Conservation (phyloP, 306 rosid species). For the Citrullus mucosospermus region DNA sequence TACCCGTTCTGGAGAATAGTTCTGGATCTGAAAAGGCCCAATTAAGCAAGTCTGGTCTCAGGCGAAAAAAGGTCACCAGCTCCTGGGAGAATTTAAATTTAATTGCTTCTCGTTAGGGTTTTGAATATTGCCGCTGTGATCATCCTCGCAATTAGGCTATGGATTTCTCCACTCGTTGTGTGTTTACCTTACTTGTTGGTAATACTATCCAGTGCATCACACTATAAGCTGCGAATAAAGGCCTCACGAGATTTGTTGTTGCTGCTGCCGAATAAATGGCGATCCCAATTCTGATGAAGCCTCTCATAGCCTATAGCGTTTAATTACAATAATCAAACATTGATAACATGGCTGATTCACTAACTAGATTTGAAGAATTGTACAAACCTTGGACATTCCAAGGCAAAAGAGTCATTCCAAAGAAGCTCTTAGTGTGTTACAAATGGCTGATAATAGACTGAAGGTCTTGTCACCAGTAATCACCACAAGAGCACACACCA, state of each 20-base stretch:
- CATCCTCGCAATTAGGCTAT: not conserved
- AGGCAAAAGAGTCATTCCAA: too few species aligned
- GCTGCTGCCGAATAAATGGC: too few species aligned
- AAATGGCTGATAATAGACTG: not conserved
- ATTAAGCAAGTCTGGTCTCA: not conserved
- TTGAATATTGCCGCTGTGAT: not conserved
- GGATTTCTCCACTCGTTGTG: not conserved
- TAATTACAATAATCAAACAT: too few species aligned
- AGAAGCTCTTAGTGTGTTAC: not conserved
- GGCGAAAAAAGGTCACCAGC: not conserved
- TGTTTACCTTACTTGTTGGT: not conserved
- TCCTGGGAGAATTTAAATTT: not conserved
- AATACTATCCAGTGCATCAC: not conserved
- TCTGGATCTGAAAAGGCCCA: not conserved
- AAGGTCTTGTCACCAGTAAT: constrained; percentile 46
- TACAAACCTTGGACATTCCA: not conserved
- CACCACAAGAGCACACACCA: constrained; percentile 77
- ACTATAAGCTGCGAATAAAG: not conserved
- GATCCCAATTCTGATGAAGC: too few species aligned
- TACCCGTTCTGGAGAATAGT: too few species aligned
- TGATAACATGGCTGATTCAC: too few species aligned
- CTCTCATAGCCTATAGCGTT: too few species aligned
- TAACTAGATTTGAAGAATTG: too few species aligned
- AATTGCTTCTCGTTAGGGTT: not conserved
- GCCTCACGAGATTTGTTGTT: not conserved